Evolutionary conservation across 2,329 filamentous ascomycete genomes (phyloP), one percentile per base, ranked within the genome.

Genomic region (Hypoxylon sp.): DNA sequence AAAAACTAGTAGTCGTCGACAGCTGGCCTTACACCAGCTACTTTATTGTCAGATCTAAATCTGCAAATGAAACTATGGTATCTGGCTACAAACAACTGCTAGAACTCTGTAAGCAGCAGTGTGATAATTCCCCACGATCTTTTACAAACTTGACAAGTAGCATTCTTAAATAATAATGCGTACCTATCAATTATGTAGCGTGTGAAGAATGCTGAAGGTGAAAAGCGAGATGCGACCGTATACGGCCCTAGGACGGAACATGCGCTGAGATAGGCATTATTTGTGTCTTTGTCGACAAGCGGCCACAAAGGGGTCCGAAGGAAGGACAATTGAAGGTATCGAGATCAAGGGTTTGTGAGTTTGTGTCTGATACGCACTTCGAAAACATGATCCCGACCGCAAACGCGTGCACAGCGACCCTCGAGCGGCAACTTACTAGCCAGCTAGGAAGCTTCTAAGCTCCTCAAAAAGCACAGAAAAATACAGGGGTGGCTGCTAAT

Each of bases 191-290:
- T n/a, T n/a, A n/a, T 14, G 9, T 17, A 34, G 58, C 53, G 7
- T 63, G 60, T 21, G 52, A 63, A n/a, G 60, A 63, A 46, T 63
- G 60, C 19, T 52, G 60, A 11, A 48, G 60, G 7, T 23, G 46
- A 3, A 63, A 52, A 48, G n/a, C 32, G 19, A 23, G 52, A 41
- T 63, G 60, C n/a, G 60, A 63, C 28, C 34, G 60, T 7, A 19
- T 17, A 19, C 30, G 17, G 2, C 60, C 60, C 4, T 36, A 34
- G 2, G 60, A 55, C 13, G 49, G 48, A 1, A 32, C 23, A 1
- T 65, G 62, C 14, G 28, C 19, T 19, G 46, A 46, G 9, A 41
- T 21, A 1, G 62, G 32, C 9, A 23, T 32, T 5, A 14, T 25
- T 28, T 65, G 63, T 21, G 14, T 65, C 28, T n/a, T 51, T 5